Conservation (phyloP, 2,329 filamentous ascomycete species). For the Acephala macrosclerotiorum region DNA sequence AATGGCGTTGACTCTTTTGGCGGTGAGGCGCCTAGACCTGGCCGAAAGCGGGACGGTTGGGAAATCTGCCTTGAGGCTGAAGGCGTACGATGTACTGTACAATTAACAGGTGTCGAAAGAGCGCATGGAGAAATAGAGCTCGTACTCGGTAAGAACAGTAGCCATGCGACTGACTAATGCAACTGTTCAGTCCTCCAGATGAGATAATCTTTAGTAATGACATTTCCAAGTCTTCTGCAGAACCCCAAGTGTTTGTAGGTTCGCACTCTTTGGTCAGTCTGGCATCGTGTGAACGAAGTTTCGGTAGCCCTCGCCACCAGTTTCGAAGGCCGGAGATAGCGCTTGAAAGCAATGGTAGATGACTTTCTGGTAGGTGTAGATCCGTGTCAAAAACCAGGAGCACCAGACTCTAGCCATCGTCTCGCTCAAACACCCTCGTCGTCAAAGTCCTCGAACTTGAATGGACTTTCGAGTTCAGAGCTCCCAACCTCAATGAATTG, state of each 20-base stretch:
- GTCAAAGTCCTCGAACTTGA: too few species aligned
- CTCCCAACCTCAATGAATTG: background rate
- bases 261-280: too few species aligned
- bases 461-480: background rate
- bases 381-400: too few species aligned
- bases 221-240: background rate
- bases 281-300: too few species aligned
- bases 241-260: background rate
- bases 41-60: background rate
- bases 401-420: too few species aligned
- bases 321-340: too few species aligned
- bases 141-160: background rate
- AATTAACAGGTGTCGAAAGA: background rate
- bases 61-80: background rate
- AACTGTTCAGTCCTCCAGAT: background rate
- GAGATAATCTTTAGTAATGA: background rate
- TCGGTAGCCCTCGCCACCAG: too few species aligned
- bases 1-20: background rate
- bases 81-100: background rate
- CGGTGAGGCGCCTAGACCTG: conserved; percentile 1
- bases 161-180: background rate
- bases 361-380: too few species aligned
- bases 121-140: background rate
- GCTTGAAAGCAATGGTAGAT: too few species aligned
- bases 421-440: too few species aligned